Evolutionary conservation across 768 basidiomycete species (phyloP), one percentile per base, ranked within the genome.

Genomic region (Phaeolepiota aurea): DNA sequence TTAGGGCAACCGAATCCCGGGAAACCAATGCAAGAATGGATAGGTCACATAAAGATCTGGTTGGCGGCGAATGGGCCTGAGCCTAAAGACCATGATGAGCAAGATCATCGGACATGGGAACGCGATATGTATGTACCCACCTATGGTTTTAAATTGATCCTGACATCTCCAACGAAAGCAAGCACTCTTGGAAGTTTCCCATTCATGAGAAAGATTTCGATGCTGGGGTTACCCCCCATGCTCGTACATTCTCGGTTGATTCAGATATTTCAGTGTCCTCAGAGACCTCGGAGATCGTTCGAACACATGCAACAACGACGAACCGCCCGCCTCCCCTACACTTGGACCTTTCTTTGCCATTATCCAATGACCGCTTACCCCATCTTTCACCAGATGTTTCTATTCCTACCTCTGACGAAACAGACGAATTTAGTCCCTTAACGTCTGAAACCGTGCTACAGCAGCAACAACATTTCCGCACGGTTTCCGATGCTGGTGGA

Each of bases 11-110:
- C 72, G 35, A 68, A 72, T 7, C 9, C 33, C 43, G 58, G 65
- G 21, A 69, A 76, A 37, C 66, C 66, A 13, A 76, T 81, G 68
- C 74, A 73, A 54, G 72, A 77, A 32, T 91, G 89, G 83, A 77
- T 94, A 39, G 62, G 63, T 28, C 63, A 63, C 41, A 52, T 96
- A 44, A 85, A 86, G 56, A 66, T 57, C 42, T 97, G 90, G 90
- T 74, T 97, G 28, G 76, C 76, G 48, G 62, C 62, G 13, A 69
- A 82, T 41, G 53, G 49, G 7, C 25, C 7, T 7, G 25, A 28
- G n/a, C 7, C 25, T n/a, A 28, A 28, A 28, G n/a, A 7, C 7
- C 25, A n/a, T 7, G n/a, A 7, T 7, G 25, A 28, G 25, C n/a
- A 28, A 7, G 25, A 28, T n/a, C n/a, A n/a, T n/a, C n/a, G n/a